These are phyloP conservation scores for Paramecium bursaria DNA, from an alignment of 73 alveolate species.

Conservation along the genomic window DNA sequence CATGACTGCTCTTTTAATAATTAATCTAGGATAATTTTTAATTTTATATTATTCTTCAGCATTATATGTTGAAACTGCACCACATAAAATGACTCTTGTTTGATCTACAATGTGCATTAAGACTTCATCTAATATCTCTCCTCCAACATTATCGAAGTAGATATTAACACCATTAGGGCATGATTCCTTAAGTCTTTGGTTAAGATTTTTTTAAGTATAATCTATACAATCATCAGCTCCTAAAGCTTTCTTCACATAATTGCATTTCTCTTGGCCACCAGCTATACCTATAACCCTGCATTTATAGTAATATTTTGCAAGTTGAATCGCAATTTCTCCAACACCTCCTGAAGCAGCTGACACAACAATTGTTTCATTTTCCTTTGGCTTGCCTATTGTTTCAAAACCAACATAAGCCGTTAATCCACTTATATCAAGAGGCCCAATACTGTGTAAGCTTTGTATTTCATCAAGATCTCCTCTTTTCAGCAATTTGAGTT, in stretches of 20 bases:
- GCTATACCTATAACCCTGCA: constrained; percentile 73
- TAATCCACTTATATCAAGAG: constrained; percentile 66
- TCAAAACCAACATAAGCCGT: constrained; percentile 71
- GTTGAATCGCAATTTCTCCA: constrained; percentile 82
- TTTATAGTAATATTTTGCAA: constrained; percentile 72
- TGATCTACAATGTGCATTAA: constrained; percentile 70
- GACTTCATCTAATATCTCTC: constrained; percentile 77
- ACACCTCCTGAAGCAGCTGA: constrained; percentile 91
- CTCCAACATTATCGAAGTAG: constrained; percentile 86
- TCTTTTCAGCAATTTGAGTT: constrained; percentile 36
- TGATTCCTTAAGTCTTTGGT: constrained; percentile 62
- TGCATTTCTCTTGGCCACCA: constrained; percentile 73
- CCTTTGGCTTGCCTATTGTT: constrained; percentile 71
- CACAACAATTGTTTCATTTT: constrained; percentile 77
- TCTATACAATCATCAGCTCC: constrained; percentile 78
- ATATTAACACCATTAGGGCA: constrained; percentile 80
- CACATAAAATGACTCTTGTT: constrained; percentile 71
- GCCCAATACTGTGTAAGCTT: not conserved
- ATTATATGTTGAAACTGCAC: constrained; percentile 72
- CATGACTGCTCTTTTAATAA: constrained; percentile 73
- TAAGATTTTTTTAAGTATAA: constrained; percentile 73
- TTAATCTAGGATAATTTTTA: constrained; percentile 76
- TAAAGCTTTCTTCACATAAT: constrained; percentile 63
- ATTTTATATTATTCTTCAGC: constrained; percentile 62
- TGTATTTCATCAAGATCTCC: constrained; percentile 47